Evolutionary conservation across 2,329 filamentous ascomycete species (phyloP), one percentile per base, ranked within the genome.

Genomic region (Chaetothyriales sp.): DNA sequence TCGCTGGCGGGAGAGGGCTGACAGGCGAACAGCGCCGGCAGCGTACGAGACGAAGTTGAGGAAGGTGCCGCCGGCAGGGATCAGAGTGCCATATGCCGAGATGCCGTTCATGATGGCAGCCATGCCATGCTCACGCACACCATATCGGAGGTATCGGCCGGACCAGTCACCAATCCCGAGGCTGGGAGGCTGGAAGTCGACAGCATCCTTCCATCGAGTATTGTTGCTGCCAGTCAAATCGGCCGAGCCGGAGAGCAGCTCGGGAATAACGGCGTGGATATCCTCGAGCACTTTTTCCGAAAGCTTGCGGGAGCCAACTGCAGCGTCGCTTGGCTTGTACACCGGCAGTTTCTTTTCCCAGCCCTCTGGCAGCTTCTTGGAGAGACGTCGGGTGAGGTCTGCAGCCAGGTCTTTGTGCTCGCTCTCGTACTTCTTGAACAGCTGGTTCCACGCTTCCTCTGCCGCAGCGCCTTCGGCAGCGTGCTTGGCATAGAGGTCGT

Each of bases 11-110:
- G 89, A 94, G 62, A 98, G 81, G 43, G 92, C 83, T 40, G 89
- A 95, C 56, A 98, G 82, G 73, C 92, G 90, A 68, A 97, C 85
- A 65, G 92, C 84, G 73, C 92, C 92, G 60, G 92, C 89, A 62
- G 87, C 90, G 70, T 98, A 98, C 22, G 90, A 97, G 62, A 97
- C 89, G 72, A 98, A 98, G 85, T 97, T 98, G 63, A 98, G 78
- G 83, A 98, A 98, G 65, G 92, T 97, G 73, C 92, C 92, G 61
- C 82, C 82, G 63, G 89, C 94, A 62, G 92, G 92, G 67, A 98
- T 84, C 67, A 95, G 77, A 66, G 89, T 94, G 64, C 92, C 92
- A 73, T 97, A 98, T 58, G 89, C 92, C 59, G 89, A 82, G 55
- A 98, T 78, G 75, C 92, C 92, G 78, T 75, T 75, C 72, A 75